Evolutionary conservation across 495 filamentous ascomycete species (phyloP).

Genomic region (Penicillium paxilli): DNA sequence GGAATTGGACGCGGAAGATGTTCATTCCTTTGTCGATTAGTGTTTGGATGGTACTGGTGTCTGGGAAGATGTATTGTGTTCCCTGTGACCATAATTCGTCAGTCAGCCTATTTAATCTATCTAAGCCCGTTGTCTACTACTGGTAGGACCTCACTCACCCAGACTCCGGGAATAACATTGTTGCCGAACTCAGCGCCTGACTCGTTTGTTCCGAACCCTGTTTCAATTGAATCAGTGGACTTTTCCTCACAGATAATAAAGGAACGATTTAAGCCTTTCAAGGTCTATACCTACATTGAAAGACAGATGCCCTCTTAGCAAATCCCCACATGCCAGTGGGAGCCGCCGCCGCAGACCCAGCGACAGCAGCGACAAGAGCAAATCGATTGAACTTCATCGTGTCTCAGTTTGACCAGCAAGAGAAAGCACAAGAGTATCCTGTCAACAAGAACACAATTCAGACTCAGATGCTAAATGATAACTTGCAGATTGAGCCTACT

Average conservation of each 20-base stretch:
- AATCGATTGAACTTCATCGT: conserved; percentile 29
- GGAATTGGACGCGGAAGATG: conserved; percentile 65
- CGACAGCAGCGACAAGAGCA: conserved; percentile 24
- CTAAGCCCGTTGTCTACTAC: too few relatives aligned
- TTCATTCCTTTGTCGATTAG: conserved; percentile 64
- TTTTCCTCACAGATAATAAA: not conserved
- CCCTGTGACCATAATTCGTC: conserved; percentile 31
- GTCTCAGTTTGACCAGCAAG: too few relatives aligned
- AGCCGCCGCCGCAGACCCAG: conserved; percentile 26
- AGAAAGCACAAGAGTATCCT: too few relatives aligned
- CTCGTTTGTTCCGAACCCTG: conserved; percentile 33
- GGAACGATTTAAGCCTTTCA: too few relatives aligned
- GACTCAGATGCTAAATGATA: too few relatives aligned
- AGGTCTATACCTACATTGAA: conserved; percentile 26
- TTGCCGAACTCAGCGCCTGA: conserved; percentile 30
- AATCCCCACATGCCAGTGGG: conserved; percentile 20
- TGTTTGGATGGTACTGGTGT: conserved; percentile 50
- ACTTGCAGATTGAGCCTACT: too few relatives aligned
- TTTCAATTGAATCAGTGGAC: not conserved
- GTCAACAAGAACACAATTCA: too few relatives aligned
- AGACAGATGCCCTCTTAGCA: conserved; percentile 23
- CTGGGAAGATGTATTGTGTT: conserved; percentile 62
- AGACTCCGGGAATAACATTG: conserved; percentile 20
- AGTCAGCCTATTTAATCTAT: too few relatives aligned
- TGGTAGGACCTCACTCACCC: too few relatives aligned